phyloP scores from a whole-genome alignment of 2,329 filamentous ascomycete genomes.

The Rhinocladiella similis region DNA sequence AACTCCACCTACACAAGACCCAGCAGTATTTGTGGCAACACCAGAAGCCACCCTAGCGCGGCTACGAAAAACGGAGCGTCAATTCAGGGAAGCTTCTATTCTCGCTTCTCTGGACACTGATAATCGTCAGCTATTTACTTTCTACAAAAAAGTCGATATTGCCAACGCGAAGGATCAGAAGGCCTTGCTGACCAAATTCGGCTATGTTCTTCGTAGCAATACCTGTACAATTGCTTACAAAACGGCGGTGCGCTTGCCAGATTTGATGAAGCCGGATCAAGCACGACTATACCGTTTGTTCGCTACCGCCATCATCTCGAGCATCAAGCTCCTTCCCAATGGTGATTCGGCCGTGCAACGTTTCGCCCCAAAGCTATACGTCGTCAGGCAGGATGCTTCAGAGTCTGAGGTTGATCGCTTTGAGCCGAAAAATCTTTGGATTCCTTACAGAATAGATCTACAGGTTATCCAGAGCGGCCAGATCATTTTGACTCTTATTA shows the following conservation, averaged over 20 bases:
- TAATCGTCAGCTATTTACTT: conserved; percentile 28
- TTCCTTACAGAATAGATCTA: conserved; percentile 23
- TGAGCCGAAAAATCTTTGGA: conserved; percentile 7
- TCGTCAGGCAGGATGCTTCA: conserved; percentile 11
- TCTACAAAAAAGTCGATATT: conserved; percentile 31
- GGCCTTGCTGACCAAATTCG: conserved; percentile 27
- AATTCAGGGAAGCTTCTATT: conserved; percentile 29
- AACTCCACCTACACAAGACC: conserved; percentile 20
- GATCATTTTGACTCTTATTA: conserved; percentile 23
- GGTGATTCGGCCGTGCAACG: conserved; percentile 16
- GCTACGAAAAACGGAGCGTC: conserved; percentile 26
- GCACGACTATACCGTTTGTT: conserved; percentile 26
- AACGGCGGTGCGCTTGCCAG: conserved; percentile 26
- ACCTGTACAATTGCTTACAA: conserved; percentile 30
- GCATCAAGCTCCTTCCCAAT: conserved; percentile 20
- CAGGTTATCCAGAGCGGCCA: conserved; percentile 26
- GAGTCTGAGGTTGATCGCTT: conserved; percentile 3
- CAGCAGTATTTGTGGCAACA: conserved; percentile 5
- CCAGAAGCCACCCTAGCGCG: conserved; percentile 21
- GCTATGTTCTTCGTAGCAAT: conserved; percentile 27
- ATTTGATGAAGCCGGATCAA: conserved; percentile 28
- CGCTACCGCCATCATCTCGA: conserved; percentile 27
- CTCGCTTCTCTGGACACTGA: conserved; percentile 26
- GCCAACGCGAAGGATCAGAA: conserved; percentile 27
- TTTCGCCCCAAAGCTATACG: conserved; percentile 21